A percentile compares a stretch with the other conserved stretches of the same genome.
Conservation (phyloP, 768 basidiomycete species). For the Sporobolomyces phaffii region DNA sequence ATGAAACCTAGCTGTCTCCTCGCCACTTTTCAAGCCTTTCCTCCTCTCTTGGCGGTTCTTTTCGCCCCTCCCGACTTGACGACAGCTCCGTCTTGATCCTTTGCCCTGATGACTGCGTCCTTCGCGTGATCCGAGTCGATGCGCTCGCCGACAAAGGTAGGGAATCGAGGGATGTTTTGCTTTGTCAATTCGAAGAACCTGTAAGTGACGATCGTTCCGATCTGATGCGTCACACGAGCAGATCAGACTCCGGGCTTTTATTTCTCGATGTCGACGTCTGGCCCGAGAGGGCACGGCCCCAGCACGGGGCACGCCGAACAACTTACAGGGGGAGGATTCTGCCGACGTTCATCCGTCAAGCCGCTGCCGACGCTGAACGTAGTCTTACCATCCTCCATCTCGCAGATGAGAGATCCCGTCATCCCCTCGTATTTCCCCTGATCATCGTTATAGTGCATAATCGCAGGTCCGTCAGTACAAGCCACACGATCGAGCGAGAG, state of each 20-base stretch:
- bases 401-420: slow-evolving; percentile 34
- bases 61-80: neutral
- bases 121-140: slow-evolving; percentile 17
- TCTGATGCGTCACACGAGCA: too few species aligned
- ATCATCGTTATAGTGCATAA: neutral
- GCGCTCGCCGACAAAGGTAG: slow-evolving; percentile 36
- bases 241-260: too few species aligned
- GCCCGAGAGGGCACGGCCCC: too few species aligned
- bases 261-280: too few species aligned
- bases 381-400: slow-evolving; percentile 31
- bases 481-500: neutral
- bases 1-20: too few species aligned
- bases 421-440: slow-evolving; percentile 36
- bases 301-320: too few species aligned
- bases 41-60: neutral
- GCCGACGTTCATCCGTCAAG: slow-evolving; percentile 33
- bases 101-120: slow-evolving; percentile 6
- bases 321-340: slow-evolving; percentile 27
- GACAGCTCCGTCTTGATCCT: neutral
- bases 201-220: slow-evolving; percentile 38
- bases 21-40: too few species aligned
- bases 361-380: slow-evolving; percentile 35
- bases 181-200: slow-evolving; percentile 35
- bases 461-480: neutral
- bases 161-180: slow-evolving; percentile 34